Evolutionary conservation across 805 yeast species (phyloP), one percentile per base, ranked within the genome.

Genomic region (Schwanniomyces sp.): DNA sequence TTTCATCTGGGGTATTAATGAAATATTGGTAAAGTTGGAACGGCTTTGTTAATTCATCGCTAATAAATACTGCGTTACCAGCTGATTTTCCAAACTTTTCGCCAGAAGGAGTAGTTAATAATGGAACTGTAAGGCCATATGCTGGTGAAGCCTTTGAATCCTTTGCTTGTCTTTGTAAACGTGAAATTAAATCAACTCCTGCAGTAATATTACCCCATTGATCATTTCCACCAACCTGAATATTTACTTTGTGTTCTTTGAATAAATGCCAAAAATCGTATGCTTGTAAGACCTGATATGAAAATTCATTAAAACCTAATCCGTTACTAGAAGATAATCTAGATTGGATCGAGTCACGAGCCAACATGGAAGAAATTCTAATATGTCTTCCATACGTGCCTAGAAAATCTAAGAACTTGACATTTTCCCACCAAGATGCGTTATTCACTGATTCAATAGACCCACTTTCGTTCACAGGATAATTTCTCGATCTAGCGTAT

Each of bases 181-280:
- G 72, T 1, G 85, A 74, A 34, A 91, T 90, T 48, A 94, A 74
- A 58, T 94, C 99, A 34, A 88, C 80, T 0, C 99, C 99, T 0
- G 98, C 97, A 1, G 96, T 89, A 49, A 94, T 94, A 59, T 94
- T 94, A 1, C 99, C 99, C 91, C 97, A 94, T 67, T 94, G 99
- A 63, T 94, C 99, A 61, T 88, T 91, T 5, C 99, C 99, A 21
- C 99, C 99, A 30, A 88, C 84, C 69, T 94, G 98, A 11, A 91
- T 67, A 38, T 76, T 74, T 38, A 91, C 91, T 3, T 72, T 66
- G 32, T 80, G 67, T 12, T 78, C 63, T 34, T 76, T 76, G 70
- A 81, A 82, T 48, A 94, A 69, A 61, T 91, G 90, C 76, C 86
- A 90, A 61, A 90, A 94, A 62, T 94, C 99, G 63, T 81, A 94